These are phyloP conservation scores for Amanita jacksonii DNA, from an alignment of 768 basidiomycete species.

Conservation along the genomic window DNA sequence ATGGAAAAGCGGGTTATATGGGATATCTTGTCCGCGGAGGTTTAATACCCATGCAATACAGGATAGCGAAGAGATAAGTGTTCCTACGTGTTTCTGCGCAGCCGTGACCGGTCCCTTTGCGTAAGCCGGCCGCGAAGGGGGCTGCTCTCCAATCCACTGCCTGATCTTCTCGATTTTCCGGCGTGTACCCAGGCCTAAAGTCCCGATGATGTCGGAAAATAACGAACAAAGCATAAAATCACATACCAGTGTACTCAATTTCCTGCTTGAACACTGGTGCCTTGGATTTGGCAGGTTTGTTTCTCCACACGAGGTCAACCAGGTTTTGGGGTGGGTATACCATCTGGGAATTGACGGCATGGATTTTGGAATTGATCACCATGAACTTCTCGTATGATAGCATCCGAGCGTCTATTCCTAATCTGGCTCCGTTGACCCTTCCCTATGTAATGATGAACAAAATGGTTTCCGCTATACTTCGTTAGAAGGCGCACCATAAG, in stretches of 20 bases:
- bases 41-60: constrained; percentile 75
- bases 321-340: constrained; percentile 79
- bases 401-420: constrained; percentile 84
- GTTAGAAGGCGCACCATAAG: constrained; percentile 37
- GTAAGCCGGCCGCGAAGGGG: constrained; percentile 49
- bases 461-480: background rate
- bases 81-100: constrained; percentile 54
- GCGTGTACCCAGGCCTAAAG: constrained; percentile 45
- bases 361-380: constrained; percentile 47
- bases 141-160: constrained; percentile 57
- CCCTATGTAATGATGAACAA: constrained; percentile 12
- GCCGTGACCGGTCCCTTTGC: constrained; percentile 52
- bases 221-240: background rate
- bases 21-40: constrained; percentile 82
- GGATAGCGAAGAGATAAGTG: constrained; percentile 15
- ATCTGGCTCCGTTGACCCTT: constrained; percentile 37
- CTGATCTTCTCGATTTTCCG: constrained; percentile 66
- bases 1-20: constrained; percentile 88
- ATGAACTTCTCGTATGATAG: constrained; percentile 64
- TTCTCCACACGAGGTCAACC: constrained; percentile 73
- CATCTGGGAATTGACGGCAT: constrained; percentile 48
- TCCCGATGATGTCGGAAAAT: background rate
- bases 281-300: constrained; percentile 61
- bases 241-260: constrained; percentile 55
- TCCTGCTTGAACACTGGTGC: constrained; percentile 59